phyloP scores from a whole-genome alignment of 805 yeast species.

The Candida pseudoglaebosa region DNA sequence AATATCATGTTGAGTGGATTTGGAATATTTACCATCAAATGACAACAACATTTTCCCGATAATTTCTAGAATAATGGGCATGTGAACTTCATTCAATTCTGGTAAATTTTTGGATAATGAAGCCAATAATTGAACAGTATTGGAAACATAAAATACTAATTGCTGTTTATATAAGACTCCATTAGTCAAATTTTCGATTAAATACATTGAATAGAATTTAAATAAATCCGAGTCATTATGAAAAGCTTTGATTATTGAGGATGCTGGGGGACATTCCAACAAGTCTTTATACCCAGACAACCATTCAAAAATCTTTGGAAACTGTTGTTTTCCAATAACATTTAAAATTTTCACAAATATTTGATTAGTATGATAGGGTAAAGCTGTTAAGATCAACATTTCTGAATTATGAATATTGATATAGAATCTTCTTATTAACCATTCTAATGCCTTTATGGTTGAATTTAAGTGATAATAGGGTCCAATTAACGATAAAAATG shows the following conservation, averaged over 20 bases:
- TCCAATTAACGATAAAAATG: slow-evolving; percentile 68
- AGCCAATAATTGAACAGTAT: slow-evolving; percentile 64
- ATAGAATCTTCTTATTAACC: slow-evolving; percentile 91
- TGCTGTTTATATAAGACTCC: slow-evolving; percentile 62
- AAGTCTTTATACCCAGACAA: slow-evolving; percentile 62
- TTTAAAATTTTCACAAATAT: slow-evolving; percentile 73
- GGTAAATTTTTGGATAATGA: slow-evolving; percentile 47
- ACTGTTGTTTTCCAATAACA: slow-evolving; percentile 50
- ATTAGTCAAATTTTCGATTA: slow-evolving; percentile 47
- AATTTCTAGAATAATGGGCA: slow-evolving; percentile 57
- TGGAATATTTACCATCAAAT: slow-evolving; percentile 23
- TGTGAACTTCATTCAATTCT: slow-evolving; percentile 42
- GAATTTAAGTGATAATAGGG: slow-evolving; percentile 75
- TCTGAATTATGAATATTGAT: slow-evolving; percentile 81
- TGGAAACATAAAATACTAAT: slow-evolving; percentile 74
- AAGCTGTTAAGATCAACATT: slow-evolving; percentile 58
- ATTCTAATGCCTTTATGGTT: slow-evolving; percentile 80
- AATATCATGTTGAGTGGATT: slow-evolving; percentile 42
- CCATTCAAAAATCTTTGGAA: slow-evolving; percentile 82
- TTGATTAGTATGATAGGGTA: slow-evolving; percentile 77
- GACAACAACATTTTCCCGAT: slow-evolving; percentile 49
- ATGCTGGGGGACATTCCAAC: slow-evolving; percentile 60
- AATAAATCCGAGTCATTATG: slow-evolving; percentile 61
- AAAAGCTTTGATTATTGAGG: slow-evolving; percentile 69
- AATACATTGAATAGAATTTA: slow-evolving; percentile 59